phyloP scores from a whole-genome alignment of 176 grass and related monocot genomes.

The maize (Zea mays) region DNA sequence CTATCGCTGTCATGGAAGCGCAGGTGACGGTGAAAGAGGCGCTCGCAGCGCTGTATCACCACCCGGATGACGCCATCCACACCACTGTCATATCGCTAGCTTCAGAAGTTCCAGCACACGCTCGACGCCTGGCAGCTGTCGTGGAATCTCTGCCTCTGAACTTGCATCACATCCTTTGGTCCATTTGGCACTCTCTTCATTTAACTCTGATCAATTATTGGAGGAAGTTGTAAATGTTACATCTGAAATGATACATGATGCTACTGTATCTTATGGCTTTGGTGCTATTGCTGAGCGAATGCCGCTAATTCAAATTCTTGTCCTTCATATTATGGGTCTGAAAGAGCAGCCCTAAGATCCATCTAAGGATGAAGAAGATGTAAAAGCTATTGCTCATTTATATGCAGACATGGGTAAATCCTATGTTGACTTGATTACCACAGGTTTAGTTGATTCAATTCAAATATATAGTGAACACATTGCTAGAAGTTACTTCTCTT shows the following conservation, averaged over 20 bases:
- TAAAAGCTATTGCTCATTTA: constrained; percentile 96
- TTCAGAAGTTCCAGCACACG: constrained; percentile 94
- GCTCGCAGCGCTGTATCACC: constrained; percentile 73
- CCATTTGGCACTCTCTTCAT: too few relatives aligned
- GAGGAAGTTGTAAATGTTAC: constrained; percentile 34
- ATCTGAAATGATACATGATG: constrained; percentile 94
- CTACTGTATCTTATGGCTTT: constrained; percentile 72
- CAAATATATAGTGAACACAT: constrained; percentile 87
- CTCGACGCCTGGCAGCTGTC: constrained; percentile 94
- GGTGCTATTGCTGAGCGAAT: constrained; percentile 60
- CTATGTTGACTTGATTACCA: constrained; percentile 96
- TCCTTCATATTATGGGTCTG: constrained; percentile 82
- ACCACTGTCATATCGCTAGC: constrained; percentile 68
- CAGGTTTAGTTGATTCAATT: constrained; percentile 87
- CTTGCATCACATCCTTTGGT: too few relatives aligned
- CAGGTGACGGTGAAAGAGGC: constrained; percentile 88
- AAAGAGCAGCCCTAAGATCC: constrained; percentile 87
- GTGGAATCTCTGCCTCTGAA: too few relatives aligned
- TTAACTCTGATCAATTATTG: too few relatives aligned
- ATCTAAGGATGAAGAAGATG: constrained; percentile 98
- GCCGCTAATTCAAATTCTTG: constrained; percentile 86
- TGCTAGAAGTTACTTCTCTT: constrained; percentile 92
- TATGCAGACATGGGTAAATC: constrained; percentile 99
- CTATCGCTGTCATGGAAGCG: constrained; percentile 53
- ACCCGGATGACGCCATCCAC: constrained; percentile 58